A percentile compares a stretch with the other conserved stretches of the same genome.
phyloP scores from a whole-genome alignment of 495 filamentous ascomycete genomes.

The Astrothelium macrocarpum region DNA sequence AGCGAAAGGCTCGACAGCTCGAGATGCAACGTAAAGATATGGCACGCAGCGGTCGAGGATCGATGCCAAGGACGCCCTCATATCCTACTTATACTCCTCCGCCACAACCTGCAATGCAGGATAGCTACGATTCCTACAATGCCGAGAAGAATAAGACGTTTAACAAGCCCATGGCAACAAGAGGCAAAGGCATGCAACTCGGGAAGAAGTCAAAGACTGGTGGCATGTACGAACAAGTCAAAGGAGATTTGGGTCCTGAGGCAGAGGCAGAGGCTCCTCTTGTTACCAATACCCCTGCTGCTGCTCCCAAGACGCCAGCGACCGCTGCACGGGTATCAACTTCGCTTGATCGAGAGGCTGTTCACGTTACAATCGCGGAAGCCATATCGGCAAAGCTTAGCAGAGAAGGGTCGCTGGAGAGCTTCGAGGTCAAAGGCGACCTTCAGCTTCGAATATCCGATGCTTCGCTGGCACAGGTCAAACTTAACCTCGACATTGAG shows the following conservation, averaged over 20 bases:
- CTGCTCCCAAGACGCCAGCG: conserved; percentile 34
- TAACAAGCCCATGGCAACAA: conserved; percentile 48
- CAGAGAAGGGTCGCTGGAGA: conserved; percentile 73
- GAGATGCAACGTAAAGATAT: conserved; percentile 97
- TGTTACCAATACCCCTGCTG: conserved; percentile 49
- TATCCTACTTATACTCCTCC: conserved; percentile 60
- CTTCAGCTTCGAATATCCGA: conserved; percentile 82
- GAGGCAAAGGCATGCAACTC: conserved; percentile 96
- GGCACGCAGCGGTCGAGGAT: conserved; percentile 47
- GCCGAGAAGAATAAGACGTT: conserved; percentile 81
- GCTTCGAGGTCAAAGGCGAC: conserved; percentile 81
- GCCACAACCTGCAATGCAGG: conserved; percentile 56
- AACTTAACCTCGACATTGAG: conserved; percentile 65
- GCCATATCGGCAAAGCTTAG: conserved; percentile 77
- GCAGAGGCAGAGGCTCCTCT: conserved; percentile 68
- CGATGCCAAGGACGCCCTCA: conserved; percentile 61
- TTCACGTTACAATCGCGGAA: conserved; percentile 80
- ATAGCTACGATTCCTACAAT: conserved; percentile 87
- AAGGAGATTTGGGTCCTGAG: conserved; percentile 74
- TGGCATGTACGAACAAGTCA: conserved; percentile 93
- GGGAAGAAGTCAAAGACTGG: conserved; percentile 96
- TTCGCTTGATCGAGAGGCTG: conserved; percentile 21
- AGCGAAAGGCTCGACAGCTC: conserved; percentile 93
- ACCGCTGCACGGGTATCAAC: conserved; percentile 53
- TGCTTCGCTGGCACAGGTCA: conserved; percentile 75